phyloP scores from a whole-genome alignment of 2,329 filamentous ascomycete genomes.

The Colletotrichum magnum region DNA sequence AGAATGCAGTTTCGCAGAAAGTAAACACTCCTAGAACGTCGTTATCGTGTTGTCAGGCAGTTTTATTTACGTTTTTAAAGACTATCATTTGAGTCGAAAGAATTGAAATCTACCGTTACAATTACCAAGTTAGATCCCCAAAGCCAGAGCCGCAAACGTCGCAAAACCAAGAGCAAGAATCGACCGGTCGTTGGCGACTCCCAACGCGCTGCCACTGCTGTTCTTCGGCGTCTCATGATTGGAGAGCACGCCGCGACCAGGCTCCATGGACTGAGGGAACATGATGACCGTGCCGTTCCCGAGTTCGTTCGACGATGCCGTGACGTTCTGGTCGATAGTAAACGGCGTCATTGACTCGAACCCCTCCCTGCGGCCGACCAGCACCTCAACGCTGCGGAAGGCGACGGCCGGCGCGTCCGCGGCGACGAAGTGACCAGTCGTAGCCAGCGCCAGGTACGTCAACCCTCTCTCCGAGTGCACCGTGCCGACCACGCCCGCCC shows the following conservation, averaged over 20 bases:
- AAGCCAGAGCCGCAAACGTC: not conserved
- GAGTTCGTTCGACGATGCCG: not conserved
- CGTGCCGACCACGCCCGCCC: conserved; percentile 77
- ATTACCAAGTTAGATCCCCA: not conserved
- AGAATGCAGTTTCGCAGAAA: not conserved
- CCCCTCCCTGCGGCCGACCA: conserved; percentile 78
- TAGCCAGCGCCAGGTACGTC: conserved; percentile 76
- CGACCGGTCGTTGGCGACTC: not conserved
- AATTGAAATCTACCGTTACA: no score
- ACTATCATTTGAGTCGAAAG: no score
- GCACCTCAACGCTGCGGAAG: conserved; percentile 81
- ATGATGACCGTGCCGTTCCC: conserved; percentile 30
- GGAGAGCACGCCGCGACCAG: conserved; percentile 9
- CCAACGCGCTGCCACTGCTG: conserved; percentile 1
- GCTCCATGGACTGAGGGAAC: conserved; percentile 32
- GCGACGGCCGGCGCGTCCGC: conserved; percentile 78
- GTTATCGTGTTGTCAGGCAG: no score
- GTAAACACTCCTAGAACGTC: no score
- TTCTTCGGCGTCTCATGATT: conserved; percentile 13
- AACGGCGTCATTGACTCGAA: conserved; percentile 61
- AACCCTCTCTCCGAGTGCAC: conserved; percentile 82
- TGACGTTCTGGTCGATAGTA: conserved; percentile 42
- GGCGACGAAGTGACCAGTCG: conserved; percentile 77
- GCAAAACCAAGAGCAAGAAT: conserved; percentile 10
- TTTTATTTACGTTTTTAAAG: no score